Evolutionary conservation across 306 rosid genomes (phyloP).

Genomic region (Cicer bijugum): DNA sequence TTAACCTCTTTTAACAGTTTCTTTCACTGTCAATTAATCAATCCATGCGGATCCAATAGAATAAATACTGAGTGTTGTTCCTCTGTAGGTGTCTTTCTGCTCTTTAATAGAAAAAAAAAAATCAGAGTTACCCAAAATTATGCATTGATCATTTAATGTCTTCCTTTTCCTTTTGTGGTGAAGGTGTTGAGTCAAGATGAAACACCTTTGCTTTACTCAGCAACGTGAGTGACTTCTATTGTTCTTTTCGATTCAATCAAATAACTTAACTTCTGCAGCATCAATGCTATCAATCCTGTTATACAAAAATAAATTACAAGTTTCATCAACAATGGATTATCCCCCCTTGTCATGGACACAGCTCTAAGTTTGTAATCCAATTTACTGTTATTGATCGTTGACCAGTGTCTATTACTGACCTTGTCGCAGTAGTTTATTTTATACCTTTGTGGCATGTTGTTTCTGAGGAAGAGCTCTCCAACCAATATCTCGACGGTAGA

Average conservation of each 20-base stretch:
- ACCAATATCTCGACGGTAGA: constrained; percentile 87
- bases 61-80: neutral
- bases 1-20: too few relatives aligned
- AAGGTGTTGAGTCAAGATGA: too few relatives aligned
- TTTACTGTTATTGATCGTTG: constrained; percentile 5
- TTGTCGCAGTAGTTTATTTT: constrained; percentile 42
- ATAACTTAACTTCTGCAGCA: neutral
- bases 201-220: neutral
- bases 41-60: neutral
- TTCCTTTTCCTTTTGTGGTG: too few relatives aligned
- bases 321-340: constrained; percentile 16
- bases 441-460: constrained; percentile 52
- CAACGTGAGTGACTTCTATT: too few relatives aligned
- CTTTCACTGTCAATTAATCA: neutral
- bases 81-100: neutral
- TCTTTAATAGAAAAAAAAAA: neutral
- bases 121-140: neutral
- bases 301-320: constrained; percentile 25
- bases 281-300: constrained; percentile 4
- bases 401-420: neutral
- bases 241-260: neutral
- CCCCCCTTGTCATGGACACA: constrained; percentile 25
- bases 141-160: too few relatives aligned
- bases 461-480: constrained; percentile 89
- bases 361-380: constrained; percentile 2